These are phyloP conservation scores for Paracamarosporium sp. DNA, from an alignment of 2,329 filamentous ascomycete genomes.

Conservation along the genomic window DNA sequence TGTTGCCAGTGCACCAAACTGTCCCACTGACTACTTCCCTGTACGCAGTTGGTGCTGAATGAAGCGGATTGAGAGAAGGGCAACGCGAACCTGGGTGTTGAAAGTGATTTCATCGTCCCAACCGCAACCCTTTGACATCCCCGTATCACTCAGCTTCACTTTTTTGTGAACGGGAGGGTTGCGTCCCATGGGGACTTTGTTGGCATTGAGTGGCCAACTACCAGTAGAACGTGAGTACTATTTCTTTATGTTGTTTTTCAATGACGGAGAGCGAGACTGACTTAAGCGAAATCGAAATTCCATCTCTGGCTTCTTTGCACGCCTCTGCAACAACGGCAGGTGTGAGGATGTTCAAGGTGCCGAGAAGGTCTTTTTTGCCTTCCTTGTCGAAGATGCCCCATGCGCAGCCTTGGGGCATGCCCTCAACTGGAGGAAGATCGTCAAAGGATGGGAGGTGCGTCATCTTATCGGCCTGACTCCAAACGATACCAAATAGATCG, in stretches of 20 bases:
- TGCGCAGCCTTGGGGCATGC: slow-evolving; percentile 37
- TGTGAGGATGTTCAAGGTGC: slow-evolving; percentile 61
- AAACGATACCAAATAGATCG: too few relatives aligned
- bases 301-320: slow-evolving; percentile 42
- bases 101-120: slow-evolving; percentile 30
- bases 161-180: slow-evolving; percentile 36
- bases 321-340: slow-evolving; percentile 48
- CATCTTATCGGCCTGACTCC: too few relatives aligned
- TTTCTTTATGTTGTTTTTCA: too few relatives aligned
- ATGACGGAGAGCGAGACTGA: neutral
- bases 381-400: slow-evolving; percentile 61
- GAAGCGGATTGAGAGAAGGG: neutral
- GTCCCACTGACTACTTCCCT: slow-evolving; percentile 32
- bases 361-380: slow-evolving; percentile 56
- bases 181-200: slow-evolving; percentile 28
- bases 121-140: slow-evolving; percentile 21
- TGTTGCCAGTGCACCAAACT: slow-evolving; percentile 31
- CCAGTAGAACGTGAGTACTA: neutral
- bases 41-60: neutral
- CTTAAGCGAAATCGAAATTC: slow-evolving; percentile 23
- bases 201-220: slow-evolving; percentile 20
- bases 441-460: neutral
- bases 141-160: slow-evolving; percentile 20
- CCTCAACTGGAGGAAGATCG: slow-evolving; percentile 14
- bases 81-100: slow-evolving; percentile 33